phyloP scores from a whole-genome alignment of 2,329 filamentous ascomycete species.

The Cladosporium sphaerospermum region DNA sequence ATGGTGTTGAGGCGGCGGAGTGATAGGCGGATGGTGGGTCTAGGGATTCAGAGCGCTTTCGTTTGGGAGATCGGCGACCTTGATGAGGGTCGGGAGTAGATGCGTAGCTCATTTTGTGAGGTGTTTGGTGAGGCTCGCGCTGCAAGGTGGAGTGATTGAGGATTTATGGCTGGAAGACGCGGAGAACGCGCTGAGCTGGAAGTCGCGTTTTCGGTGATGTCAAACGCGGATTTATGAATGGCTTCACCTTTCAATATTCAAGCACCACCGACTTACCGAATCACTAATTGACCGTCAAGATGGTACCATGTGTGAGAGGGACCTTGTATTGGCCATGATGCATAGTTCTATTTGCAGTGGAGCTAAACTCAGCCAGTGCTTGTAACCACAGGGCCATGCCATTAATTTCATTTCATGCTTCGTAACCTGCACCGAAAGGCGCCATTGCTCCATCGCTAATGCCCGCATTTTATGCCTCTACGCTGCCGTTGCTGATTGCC shows the following conservation, averaged over 20 bases:
- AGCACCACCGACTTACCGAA: too few species aligned
- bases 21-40: slow-evolving; percentile 14
- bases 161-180: not conserved
- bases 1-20: slow-evolving; percentile 6
- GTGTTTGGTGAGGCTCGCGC: not conserved
- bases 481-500: too few species aligned
- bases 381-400: not conserved
- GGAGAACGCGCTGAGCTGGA: slow-evolving; percentile 3
- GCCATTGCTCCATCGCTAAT: slow-evolving; percentile 11
- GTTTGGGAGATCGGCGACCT: slow-evolving; percentile 23
- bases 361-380: not conserved
- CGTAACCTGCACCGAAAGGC: slow-evolving; percentile 7
- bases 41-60: slow-evolving; percentile 13
- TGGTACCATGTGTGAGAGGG: too few species aligned
- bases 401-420: slow-evolving; percentile 4
- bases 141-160: not conserved
- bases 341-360: not conserved
- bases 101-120: slow-evolving; percentile 11
- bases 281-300: too few species aligned
- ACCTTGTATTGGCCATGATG: not conserved
- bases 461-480: not conserved
- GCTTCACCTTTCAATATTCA: too few species aligned
- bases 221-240: too few species aligned
- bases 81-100: slow-evolving; percentile 12
- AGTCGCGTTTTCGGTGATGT: too few species aligned